Percentiles rank a stretch among this genome's conserved stretches.
phyloP scores from a whole-genome alignment of 2,329 filamentous ascomycete genomes.

The Periconia macrospinosa region DNA sequence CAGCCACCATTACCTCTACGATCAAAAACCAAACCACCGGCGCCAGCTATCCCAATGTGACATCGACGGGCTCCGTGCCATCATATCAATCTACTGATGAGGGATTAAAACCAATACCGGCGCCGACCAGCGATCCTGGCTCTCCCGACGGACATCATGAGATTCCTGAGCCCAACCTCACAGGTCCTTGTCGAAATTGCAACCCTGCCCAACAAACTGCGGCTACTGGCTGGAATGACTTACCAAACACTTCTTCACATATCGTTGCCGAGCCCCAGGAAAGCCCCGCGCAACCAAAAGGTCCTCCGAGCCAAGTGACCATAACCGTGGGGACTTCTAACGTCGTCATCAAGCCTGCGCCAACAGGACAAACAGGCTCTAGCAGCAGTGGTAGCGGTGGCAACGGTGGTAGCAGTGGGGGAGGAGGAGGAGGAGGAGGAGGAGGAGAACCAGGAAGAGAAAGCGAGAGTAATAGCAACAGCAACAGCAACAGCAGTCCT shows the following conservation, averaged over 20 bases:
- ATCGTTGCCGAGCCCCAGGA: constrained; percentile 22
- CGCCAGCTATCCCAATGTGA: constrained; percentile 9
- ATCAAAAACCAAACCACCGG: not conserved
- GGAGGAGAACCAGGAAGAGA: not conserved
- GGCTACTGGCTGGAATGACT: constrained; percentile 25
- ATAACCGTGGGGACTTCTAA: constrained; percentile 19
- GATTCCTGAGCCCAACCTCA: constrained; percentile 33
- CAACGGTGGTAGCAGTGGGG: too few relatives aligned
- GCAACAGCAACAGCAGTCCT: not conserved
- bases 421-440: too few relatives aligned
- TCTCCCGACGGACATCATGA: constrained; percentile 35
- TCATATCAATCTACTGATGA: constrained; percentile 27
- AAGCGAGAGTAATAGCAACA: not conserved
- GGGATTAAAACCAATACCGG: constrained; percentile 26
- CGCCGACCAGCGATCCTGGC: constrained; percentile 22
- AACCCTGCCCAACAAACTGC: constrained; percentile 30
- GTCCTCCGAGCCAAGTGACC: constrained; percentile 6
- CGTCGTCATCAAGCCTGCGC: constrained; percentile 18
- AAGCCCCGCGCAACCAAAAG: constrained; percentile 7
- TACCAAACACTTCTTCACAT: constrained; percentile 1
- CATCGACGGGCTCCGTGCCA: not conserved
- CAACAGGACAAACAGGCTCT: constrained; percentile 4
- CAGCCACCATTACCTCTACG: not conserved
- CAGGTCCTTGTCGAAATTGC: constrained; percentile 26
- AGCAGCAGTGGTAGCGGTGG: not conserved